Evolutionary conservation across 2,329 filamentous ascomycete genomes (phyloP).

Genomic region (Fusarium veterinarium): DNA sequence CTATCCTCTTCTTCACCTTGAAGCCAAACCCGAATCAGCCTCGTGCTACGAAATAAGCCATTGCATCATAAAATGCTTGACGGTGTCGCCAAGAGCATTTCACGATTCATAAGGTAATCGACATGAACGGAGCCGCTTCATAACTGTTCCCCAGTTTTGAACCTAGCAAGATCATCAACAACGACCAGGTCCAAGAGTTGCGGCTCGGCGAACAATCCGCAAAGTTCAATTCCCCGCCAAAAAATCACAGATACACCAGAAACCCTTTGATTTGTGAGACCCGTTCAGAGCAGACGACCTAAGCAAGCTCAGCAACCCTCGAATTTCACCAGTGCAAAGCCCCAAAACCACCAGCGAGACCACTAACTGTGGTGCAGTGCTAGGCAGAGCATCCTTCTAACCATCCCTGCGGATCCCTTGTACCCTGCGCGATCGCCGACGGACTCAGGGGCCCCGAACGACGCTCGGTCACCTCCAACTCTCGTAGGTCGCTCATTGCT

Average conservation of each 20-base stretch:
- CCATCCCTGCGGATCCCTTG: constrained; percentile 30
- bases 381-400: constrained; percentile 21
- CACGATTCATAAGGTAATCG: neutral
- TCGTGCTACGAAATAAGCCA: neutral
- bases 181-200: neutral
- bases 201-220: constrained; percentile 7
- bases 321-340: constrained; percentile 9
- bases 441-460: constrained; percentile 45
- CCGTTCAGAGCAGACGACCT: constrained; percentile 1
- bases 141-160: neutral
- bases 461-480: constrained; percentile 44
- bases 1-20: neutral
- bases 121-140: constrained; percentile 7
- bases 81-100: neutral
- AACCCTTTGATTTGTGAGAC: constrained; percentile 22
- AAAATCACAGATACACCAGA: constrained; percentile 1
- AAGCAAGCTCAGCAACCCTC: constrained; percentile 25
- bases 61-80: constrained; percentile 5
- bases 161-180: neutral
- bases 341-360: constrained; percentile 6
- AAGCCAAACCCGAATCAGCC: neutral
- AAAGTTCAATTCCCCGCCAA: neutral
- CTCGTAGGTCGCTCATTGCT: constrained; percentile 29
- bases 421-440: constrained; percentile 44
- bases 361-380: constrained; percentile 8